phyloP scores from a whole-genome alignment of 257 asterid species.

The Anisodus acutangulus region DNA sequence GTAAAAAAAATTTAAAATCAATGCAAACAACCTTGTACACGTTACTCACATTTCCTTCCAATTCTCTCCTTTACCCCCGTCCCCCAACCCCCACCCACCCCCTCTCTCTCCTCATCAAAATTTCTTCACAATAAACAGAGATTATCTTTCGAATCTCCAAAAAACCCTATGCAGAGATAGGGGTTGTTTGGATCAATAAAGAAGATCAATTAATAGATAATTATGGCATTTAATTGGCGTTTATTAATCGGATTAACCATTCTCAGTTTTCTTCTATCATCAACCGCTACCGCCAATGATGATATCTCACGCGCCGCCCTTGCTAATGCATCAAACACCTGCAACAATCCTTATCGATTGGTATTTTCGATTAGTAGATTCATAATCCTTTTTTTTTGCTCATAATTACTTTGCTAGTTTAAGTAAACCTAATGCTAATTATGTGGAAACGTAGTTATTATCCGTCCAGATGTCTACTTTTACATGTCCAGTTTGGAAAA shows the following conservation, averaged over 20 bases:
- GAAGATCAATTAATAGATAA: neutral
- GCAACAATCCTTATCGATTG: conserved; percentile 17
- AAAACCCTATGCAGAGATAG: conserved; percentile 15
- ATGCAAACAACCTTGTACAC: no score
- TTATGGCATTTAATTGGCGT: neutral
- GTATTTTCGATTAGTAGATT: no score
- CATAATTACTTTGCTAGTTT: no score
- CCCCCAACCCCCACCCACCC: neutral
- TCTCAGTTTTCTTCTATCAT: neutral
- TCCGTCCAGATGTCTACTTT: no score
- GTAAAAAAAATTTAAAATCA: no score
- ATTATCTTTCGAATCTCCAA: neutral
- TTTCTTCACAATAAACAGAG: neutral
- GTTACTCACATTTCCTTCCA: neutral
- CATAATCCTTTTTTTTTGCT: no score
- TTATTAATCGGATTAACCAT: conserved; percentile 19
- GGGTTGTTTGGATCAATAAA: neutral
- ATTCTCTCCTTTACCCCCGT: neutral
- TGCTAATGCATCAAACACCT: neutral
- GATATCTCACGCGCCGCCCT: conserved; percentile 30
- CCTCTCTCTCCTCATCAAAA: neutral
- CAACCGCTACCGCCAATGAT: neutral
- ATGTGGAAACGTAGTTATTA: no score
- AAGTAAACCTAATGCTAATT: no score
- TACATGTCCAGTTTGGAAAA: no score